Evolutionary conservation across 768 basidiomycete species (phyloP), one percentile per base, ranked within the genome.

Genomic region (Naganishia friedmannii): DNA sequence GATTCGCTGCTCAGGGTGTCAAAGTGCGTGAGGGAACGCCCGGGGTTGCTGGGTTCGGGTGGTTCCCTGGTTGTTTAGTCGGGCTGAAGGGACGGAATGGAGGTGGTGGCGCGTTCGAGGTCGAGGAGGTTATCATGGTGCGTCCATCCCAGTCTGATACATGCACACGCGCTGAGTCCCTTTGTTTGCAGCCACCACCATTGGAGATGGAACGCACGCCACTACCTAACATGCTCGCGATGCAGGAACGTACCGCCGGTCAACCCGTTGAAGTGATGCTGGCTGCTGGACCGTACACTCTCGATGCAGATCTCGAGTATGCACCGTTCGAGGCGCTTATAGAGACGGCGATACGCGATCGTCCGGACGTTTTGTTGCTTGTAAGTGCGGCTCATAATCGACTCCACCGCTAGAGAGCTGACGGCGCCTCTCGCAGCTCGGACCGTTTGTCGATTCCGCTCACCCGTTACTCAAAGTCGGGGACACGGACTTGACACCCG

Each of bases 51-150:
- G 87, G 88, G 0, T 81, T 89, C 12, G 88, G 90, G 0, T 77
- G 98, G 51, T 98, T 94, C 77, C 92, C 93, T 5, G 96, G 96
- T 3, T 88, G 88, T 32, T 87, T 98, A 65, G 89, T 89, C 1
- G 93, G 89, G 0, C 77, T 97, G 37, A 90, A 87, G 71, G 96
- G 96, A 0, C 87, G 86, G 78, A 98, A 98, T 79, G 93, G 93
- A 0, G 91, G 93, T 1, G 93, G 91, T 6, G 90, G 88, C 2
- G 88, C 88, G 83, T 98, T 97, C 77, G 84, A 87, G 12, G 94
- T 89, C 0, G 86, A 87, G 29, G 93, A 97, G 75, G 83, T 95
- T 10, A 80, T 96, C 45, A 82, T 87, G 73, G 95, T 97, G 77
- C 78, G 89, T 82, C 19, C 17, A 37, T 32, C 5, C 7, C 45